Evolutionary conservation across 345 rosid species (phyloP), one percentile per base, ranked within the genome.

Genomic region (Gossypium longicalyx): DNA sequence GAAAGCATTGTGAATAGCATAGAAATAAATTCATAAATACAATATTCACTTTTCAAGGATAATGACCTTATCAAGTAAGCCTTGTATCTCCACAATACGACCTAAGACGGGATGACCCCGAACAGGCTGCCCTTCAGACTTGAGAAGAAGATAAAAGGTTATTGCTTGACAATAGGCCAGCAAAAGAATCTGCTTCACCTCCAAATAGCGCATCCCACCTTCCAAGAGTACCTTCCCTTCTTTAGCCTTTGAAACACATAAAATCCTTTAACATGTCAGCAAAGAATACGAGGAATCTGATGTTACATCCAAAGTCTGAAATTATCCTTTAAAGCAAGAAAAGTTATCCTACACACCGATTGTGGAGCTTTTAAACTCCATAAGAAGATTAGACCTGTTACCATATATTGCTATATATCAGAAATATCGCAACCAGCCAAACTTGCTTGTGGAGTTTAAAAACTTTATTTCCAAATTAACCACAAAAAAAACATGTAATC

Each of bases 81-180:
- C 77, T 77, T 89, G 91, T 80, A 91, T 83, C 82, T 90, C 96
- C 53, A 95, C 93, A 70, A 95, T 92, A 71, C 91, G 99, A 75
- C 89, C 85, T 70, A 95, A 89, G 74, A 92, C 91, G 10, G 98
- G 99, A 83, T 95, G 99, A 75, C 93, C 96, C 80, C 89, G 89
- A 74, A 93, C 89, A 48, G 94, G 87, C 63, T 84, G 91, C 75
- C 97, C 99, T 80, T 93, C 98, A 27, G 97, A 90, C 82, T 93
- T 95, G 78, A 93, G 93, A 76, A 94, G 96, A 74, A 93, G 92
- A 86, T 93, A 93, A 80, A 91, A 91, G 17, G 96, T 87, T 77
- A 95, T 95, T 61, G 93, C 86, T 82, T 95, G 98, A 71, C 97
- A 91, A 77, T 92, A 95, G 16, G 93, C 73, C 78, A 89, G 83